Percentiles rank a stretch among this genome's conserved stretches.
Evolutionary conservation across 192 early-diverging fungal genomes (phyloP).

Genomic region (Lunasporangiospora selenospora): DNA sequence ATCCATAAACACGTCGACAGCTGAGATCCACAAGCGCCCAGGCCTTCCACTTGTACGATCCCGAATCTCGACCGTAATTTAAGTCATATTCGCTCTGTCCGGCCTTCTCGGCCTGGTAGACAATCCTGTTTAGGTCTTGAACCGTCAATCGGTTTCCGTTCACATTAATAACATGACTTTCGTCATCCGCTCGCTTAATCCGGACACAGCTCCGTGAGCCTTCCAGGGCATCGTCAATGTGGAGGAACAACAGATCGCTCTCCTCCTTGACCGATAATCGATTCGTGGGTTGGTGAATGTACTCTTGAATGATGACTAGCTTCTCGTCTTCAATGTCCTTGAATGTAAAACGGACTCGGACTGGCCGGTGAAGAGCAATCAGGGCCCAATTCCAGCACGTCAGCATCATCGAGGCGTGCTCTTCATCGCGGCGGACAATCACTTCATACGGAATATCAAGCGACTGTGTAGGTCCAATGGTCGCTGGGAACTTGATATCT

Average conservation of each 20-base stretch:
- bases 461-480: slow-evolving; percentile 45
- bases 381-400: slow-evolving; percentile 54
- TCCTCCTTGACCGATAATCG: slow-evolving; percentile 20
- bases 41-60: slow-evolving; percentile 29
- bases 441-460: slow-evolving; percentile 39
- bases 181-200: slow-evolving; percentile 16
- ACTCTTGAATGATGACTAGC: slow-evolving; percentile 46
- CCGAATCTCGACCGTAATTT: slow-evolving; percentile 17
- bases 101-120: slow-evolving; percentile 42
- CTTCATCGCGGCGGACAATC: slow-evolving; percentile 39
- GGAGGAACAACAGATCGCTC: slow-evolving; percentile 48
- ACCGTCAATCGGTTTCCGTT: slow-evolving; percentile 14
- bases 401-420: slow-evolving; percentile 25
- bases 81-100: slow-evolving; percentile 43
- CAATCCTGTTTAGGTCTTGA: slow-evolving; percentile 48
- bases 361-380: slow-evolving; percentile 49
- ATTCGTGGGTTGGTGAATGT: slow-evolving; percentile 42
- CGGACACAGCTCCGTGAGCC: slow-evolving; percentile 17
- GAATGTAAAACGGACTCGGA: slow-evolving; percentile 51
- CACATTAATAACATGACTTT: slow-evolving; percentile 23
- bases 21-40: slow-evolving; percentile 55
- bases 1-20: slow-evolving; percentile 54
- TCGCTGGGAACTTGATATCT: slow-evolving; percentile 37
- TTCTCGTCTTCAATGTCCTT: slow-evolving; percentile 51
- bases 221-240: slow-evolving; percentile 41